Evolutionary conservation across 768 basidiomycete genomes (phyloP).

Genomic region (Boletus sp.): DNA sequence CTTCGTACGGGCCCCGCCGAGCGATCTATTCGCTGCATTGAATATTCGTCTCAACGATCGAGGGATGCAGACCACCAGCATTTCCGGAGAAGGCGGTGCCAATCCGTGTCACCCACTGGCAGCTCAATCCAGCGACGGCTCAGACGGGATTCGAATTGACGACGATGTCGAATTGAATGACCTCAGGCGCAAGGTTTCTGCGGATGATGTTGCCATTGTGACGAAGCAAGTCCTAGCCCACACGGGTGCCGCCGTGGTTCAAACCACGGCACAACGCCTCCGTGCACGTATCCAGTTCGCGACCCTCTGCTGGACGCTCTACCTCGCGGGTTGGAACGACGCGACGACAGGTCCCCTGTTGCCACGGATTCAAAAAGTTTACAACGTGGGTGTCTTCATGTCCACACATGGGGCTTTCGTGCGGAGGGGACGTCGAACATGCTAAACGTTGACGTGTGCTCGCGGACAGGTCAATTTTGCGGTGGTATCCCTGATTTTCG

Average conservation of each 20-base stretch:
- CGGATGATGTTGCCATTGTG: not conserved
- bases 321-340: constrained; percentile 40
- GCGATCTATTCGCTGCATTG: not conserved
- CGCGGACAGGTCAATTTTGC: constrained; percentile 35
- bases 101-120: constrained; percentile 11
- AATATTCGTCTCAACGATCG: not conserved
- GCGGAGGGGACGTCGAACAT: not conserved
- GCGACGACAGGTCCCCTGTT: constrained; percentile 38
- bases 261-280: constrained; percentile 21
- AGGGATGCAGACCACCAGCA: constrained; percentile 14
- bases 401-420: not conserved
- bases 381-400: constrained; percentile 27
- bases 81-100: constrained; percentile 1
- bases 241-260: not conserved
- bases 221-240: not conserved
- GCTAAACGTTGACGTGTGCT: not conserved
- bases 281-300: constrained; percentile 32
- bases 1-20: not conserved
- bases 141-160: not conserved
- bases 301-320: constrained; percentile 36
- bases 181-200: not conserved
- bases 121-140: not conserved
- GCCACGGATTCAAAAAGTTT: constrained; percentile 38
- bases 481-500: constrained; percentile 43
- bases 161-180: constrained; percentile 7